Base-by-base conservation (phyloP, 2,329 filamentous ascomycete genomes). In the Aschersonia sp. region DNA sequence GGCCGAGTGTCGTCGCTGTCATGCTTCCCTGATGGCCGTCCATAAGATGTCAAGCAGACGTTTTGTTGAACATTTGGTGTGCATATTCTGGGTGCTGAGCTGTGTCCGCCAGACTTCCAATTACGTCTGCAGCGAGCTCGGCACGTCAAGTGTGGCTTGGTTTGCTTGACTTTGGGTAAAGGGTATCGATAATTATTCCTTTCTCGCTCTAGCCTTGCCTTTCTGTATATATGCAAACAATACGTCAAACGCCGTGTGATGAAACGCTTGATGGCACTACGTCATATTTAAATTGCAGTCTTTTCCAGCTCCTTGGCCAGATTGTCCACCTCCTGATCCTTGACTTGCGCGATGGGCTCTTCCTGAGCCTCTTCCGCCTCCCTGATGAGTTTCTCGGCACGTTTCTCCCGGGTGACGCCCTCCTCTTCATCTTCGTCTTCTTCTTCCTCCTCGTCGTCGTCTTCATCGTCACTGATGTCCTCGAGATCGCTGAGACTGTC, bases 401-500 rank as follows among this genome's bases (percentile, higher is more conserved):
- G 71, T 60, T 81, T 78, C 61, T 83, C 72, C 22, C 22, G 22
- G 22, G 22, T 22, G 29, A 72, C 65, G 55, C 78, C 71, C 29
- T 71, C 66, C 22, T 77, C 78, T 45, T 83, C 79, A 14, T 77
- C 78, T 45, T 83, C 79, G 14, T 79, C 76, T 11, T 81, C 76
- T 11, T 81, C 81, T 11, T 81, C 82, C 2, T 79, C 76, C 11
- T 81, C 81, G 10, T 81, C 82, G 4, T 83, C 81, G 30, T 82
- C 79, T 5, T 85, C 81, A 1, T 78, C 82, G 48, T 76, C 78
- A 10, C 79, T 76, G 8, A 86, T 81, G 49, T 87, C 85, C 56
- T 90, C 86, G 2, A 95, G 78, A 55, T 95, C 89, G 56, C 84
- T 84, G 43, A 95, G 76, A 59, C 84, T 84, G 60, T 95, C 90